Conservation (phyloP, 495 filamentous ascomycete species). For the Achaetomiella virescens region DNA sequence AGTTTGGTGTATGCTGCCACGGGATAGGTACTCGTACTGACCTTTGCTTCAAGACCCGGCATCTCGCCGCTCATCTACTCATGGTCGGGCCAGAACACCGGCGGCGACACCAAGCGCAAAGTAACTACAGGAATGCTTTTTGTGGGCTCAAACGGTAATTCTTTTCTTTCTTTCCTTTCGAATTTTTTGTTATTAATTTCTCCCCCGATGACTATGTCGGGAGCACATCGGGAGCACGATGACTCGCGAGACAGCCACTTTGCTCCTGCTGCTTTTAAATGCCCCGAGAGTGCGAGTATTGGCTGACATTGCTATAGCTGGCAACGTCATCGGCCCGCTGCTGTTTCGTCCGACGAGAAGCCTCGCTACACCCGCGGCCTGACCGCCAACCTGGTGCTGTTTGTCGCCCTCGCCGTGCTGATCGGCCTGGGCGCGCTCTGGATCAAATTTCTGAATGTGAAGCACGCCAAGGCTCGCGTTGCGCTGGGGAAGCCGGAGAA, state of each 20-base stretch:
- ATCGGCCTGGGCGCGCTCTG: not conserved
- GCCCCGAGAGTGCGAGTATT: too few relatives aligned
- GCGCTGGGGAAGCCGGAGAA: not conserved
- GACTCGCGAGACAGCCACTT: too few relatives aligned
- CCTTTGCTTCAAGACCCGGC: not conserved
- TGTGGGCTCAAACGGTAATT: not conserved
- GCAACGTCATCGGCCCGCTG: slow-evolving; percentile 2
- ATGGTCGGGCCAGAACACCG: slow-evolving; percentile 1
- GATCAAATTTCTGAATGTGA: not conserved
- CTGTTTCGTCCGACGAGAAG: not conserved
- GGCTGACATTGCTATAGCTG: not conserved
- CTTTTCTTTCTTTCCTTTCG: too few relatives aligned
- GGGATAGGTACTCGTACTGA: too few relatives aligned
- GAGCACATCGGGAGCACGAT: too few relatives aligned
- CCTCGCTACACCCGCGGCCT: not conserved
- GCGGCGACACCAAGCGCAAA: slow-evolving; percentile 1
- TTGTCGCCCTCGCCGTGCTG: not conserved
- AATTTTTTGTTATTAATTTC: too few relatives aligned
- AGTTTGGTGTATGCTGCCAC: too few relatives aligned
- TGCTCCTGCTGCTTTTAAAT: too few relatives aligned
- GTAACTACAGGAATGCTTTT: not conserved
- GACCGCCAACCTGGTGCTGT: not conserved
- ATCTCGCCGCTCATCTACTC: slow-evolving; percentile 3
- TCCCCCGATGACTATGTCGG: too few relatives aligned
- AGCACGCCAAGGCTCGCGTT: not conserved